Percentiles rank a stretch among this genome's conserved stretches.
These are phyloP conservation scores for Purpureocillium lavendulum DNA, from an alignment of 2,329 filamentous ascomycete genomes.

Conservation along the genomic window DNA sequence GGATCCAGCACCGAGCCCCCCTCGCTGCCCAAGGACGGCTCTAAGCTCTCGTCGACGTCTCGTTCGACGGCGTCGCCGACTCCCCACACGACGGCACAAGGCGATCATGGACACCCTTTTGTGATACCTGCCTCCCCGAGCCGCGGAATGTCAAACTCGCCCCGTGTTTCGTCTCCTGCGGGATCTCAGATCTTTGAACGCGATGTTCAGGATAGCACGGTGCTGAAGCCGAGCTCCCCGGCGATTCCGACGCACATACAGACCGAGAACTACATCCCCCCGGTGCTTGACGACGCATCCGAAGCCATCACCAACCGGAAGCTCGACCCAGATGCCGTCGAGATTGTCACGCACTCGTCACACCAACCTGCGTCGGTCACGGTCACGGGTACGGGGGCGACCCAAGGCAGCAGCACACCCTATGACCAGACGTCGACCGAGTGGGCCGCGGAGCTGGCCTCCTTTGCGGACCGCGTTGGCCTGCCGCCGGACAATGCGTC, in stretches of 20 bases:
- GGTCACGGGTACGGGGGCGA: slow-evolving; percentile 43
- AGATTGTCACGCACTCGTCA: slow-evolving; percentile 80
- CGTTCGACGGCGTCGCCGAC: slow-evolving; percentile 32
- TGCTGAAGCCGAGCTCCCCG: slow-evolving; percentile 62
- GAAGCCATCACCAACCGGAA: slow-evolving; percentile 83
- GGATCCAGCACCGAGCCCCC: slow-evolving; percentile 23
- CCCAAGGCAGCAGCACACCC: slow-evolving; percentile 14
- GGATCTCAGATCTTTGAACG: slow-evolving; percentile 84
- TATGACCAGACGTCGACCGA: slow-evolving; percentile 36
- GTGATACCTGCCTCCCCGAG: slow-evolving; percentile 54
- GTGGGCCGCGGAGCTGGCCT: slow-evolving; percentile 50
- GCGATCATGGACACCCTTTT: slow-evolving; percentile 29
- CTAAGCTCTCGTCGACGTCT: slow-evolving; percentile 27
- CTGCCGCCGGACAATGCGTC: slow-evolving; percentile 53
- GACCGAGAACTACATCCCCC: slow-evolving; percentile 88
- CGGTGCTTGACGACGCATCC: slow-evolving; percentile 84
- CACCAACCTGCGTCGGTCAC: slow-evolving; percentile 72
- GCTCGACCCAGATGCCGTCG: slow-evolving; percentile 79
- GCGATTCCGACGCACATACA: slow-evolving; percentile 91
- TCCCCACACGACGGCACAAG: slow-evolving; percentile 15
- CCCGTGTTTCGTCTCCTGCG: slow-evolving; percentile 70
- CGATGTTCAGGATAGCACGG: slow-evolving; percentile 74
- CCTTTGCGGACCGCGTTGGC: slow-evolving; percentile 38
- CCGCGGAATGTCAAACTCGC: slow-evolving; percentile 60
- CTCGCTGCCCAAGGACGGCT: slow-evolving; percentile 23